phyloP scores from a whole-genome alignment of 2,329 filamentous ascomycete genomes.

The Tolypocladium tropicale region DNA sequence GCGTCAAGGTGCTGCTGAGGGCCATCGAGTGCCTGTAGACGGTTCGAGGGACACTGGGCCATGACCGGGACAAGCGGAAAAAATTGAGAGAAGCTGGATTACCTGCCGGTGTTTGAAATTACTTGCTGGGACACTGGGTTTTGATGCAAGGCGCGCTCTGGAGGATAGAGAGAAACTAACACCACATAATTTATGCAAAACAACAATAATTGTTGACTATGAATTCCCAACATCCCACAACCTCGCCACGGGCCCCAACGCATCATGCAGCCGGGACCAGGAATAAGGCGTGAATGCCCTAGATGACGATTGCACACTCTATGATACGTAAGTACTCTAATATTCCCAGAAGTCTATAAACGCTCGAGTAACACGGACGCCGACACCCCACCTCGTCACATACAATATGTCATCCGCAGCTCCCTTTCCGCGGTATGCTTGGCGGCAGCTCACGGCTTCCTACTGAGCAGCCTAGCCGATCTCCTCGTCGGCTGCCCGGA shows the following conservation, averaged over 20 bases:
- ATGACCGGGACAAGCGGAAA: background rate
- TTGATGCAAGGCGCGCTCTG: background rate
- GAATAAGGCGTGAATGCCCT: background rate
- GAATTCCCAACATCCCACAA: background rate
- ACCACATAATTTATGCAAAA: background rate
- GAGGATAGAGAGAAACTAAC: background rate
- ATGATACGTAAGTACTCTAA: background rate
- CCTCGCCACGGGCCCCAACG: too few species aligned
- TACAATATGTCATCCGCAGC: too few species aligned
- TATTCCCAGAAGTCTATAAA: background rate
- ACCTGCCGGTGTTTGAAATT: background rate
- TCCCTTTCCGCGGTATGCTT: too few species aligned
- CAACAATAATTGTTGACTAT: background rate
- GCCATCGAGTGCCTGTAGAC: constrained; percentile 47
- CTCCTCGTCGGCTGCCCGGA: background rate
- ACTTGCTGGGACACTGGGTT: background rate
- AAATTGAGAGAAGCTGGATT: background rate
- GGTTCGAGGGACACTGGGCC: background rate
- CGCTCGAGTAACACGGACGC: background rate
- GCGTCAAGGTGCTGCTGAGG: constrained; percentile 47
- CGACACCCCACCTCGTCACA: too few species aligned
- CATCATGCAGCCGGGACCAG: too few species aligned
- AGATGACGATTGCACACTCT: background rate
- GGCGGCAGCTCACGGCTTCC: background rate
- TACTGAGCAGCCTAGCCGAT: background rate